Evolutionary conservation across 2,329 filamentous ascomycete species (phyloP).

Genomic region (Elsinoe necatrix): DNA sequence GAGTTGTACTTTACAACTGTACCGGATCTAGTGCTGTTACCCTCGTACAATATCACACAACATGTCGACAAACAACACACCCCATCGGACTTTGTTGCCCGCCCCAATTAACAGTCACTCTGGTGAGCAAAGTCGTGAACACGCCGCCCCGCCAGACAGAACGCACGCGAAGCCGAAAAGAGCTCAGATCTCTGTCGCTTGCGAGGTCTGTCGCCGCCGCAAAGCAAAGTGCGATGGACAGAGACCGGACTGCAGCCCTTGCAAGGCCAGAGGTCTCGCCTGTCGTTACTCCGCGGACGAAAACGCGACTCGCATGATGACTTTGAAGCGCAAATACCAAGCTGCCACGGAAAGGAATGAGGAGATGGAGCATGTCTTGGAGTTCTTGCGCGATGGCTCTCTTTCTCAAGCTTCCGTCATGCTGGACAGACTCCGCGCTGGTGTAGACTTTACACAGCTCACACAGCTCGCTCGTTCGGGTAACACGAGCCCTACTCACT

Average conservation of each 20-base stretch:
- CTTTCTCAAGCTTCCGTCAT: neutral
- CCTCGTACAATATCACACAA: neutral
- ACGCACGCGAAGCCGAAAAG: neutral
- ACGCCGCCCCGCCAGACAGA: neutral
- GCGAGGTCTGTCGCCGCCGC: conserved; percentile 12
- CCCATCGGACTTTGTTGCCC: neutral
- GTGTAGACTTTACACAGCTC: neutral
- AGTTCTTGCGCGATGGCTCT: neutral
- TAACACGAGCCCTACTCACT: neutral
- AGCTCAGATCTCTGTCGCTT: conserved; percentile 11
- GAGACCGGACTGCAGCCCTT: neutral
- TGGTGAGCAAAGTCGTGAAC: neutral
- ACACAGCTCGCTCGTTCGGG: neutral
- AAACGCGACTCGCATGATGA: conserved; percentile 11
- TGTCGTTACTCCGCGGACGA: conserved; percentile 6
- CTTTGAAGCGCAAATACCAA: conserved; percentile 12
- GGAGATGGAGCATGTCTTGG: neutral
- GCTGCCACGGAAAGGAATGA: conserved; percentile 2
- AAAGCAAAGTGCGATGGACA: conserved; percentile 12
- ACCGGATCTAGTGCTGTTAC: neutral
- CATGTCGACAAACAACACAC: neutral
- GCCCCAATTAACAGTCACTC: neutral
- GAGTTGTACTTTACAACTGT: too few relatives aligned
- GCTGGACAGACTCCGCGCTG: neutral
- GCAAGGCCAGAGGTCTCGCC: conserved; percentile 1